phyloP scores from a whole-genome alignment of 1,139 yeast species.

The Saccharomyces hybrid region DNA sequence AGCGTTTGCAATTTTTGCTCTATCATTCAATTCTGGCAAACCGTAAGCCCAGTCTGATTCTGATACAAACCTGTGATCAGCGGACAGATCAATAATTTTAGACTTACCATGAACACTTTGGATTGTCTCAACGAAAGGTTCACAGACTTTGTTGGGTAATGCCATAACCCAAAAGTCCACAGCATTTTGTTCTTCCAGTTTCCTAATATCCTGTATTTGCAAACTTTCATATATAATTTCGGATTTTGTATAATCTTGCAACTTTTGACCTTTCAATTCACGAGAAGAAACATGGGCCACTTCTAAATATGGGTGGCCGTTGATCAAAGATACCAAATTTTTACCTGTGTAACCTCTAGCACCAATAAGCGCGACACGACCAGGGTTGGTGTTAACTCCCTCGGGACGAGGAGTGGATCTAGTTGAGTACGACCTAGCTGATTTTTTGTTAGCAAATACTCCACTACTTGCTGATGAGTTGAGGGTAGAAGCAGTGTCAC shows the following conservation, averaged over 20 bases:
- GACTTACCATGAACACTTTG: constrained; percentile 57
- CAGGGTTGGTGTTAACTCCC: constrained; percentile 56
- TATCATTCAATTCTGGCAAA: constrained; percentile 68
- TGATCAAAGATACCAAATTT: constrained; percentile 78
- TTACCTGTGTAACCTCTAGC: constrained; percentile 98
- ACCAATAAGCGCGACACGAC: constrained; percentile 82
- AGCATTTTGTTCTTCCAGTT: constrained; percentile 63
- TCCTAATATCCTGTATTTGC: constrained; percentile 76
- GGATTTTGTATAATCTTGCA: constrained; percentile 77
- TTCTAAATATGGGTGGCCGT: constrained; percentile 80
- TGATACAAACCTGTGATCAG: constrained; percentile 90
- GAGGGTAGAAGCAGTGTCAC: constrained; percentile 10
- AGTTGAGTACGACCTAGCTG: constrained; percentile 33
- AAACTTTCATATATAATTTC: constrained; percentile 76
- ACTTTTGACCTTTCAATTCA: constrained; percentile 80
- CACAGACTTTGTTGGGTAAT: constrained; percentile 94
- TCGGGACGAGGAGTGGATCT: constrained; percentile 63
- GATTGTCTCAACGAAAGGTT: constrained; percentile 92
- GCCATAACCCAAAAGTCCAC: constrained; percentile 99
- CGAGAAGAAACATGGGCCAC: constrained; percentile 91
- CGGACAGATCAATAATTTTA: constrained; percentile 84
- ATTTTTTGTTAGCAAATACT: constrained; percentile 31
- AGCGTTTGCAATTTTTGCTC: constrained; percentile 61
- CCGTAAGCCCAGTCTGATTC: constrained; percentile 90
- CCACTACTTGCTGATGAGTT: constrained; percentile 16